These are phyloP conservation scores for Suhomyces coccinellae DNA, from an alignment of 1,139 yeast genomes.

Conservation along the genomic window DNA sequence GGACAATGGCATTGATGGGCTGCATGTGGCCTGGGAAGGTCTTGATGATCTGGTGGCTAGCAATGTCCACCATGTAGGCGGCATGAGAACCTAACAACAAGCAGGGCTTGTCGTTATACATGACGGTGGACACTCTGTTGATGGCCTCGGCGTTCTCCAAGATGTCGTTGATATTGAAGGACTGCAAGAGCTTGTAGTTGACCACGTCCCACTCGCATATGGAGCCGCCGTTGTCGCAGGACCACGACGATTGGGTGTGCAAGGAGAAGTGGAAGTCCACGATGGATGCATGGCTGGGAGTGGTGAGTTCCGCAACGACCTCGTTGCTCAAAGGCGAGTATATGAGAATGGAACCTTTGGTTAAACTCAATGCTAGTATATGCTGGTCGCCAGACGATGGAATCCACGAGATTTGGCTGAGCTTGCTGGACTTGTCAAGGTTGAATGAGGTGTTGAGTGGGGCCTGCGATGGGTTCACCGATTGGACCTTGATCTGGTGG, in stretches of 20 bases:
- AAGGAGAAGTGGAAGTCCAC: conserved; percentile 51
- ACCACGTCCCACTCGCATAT: conserved; percentile 64
- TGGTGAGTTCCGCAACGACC: conserved; percentile 50
- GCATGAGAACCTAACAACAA: conserved; percentile 67
- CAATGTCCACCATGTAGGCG: conserved; percentile 50
- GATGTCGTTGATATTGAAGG: conserved; percentile 43
- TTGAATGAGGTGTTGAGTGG: conserved; percentile 44
- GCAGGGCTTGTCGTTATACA: conserved; percentile 40
- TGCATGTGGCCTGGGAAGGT: conserved; percentile 76
- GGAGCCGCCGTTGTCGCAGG: conserved; percentile 62
- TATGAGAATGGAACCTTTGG: conserved; percentile 62
- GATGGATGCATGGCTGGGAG: conserved; percentile 54
- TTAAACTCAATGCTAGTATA: conserved; percentile 63
- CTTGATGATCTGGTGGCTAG: conserved; percentile 35
- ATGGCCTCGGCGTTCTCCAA: conserved; percentile 37
- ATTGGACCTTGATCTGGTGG: conserved; percentile 68
- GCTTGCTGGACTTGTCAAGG: conserved; percentile 55
- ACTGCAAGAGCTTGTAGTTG: conserved; percentile 40
- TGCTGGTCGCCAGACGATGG: conserved; percentile 35
- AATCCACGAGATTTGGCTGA: conserved; percentile 61
- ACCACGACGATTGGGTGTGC: conserved; percentile 53
- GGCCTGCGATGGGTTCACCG: conserved; percentile 41
- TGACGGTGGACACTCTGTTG: conserved; percentile 36
- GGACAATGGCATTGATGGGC: conserved; percentile 51
- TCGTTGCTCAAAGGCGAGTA: conserved; percentile 69